Base-by-base conservation (phyloP, 1,139 yeast genomes). In the Lodderomyces parapsilosis region DNA sequence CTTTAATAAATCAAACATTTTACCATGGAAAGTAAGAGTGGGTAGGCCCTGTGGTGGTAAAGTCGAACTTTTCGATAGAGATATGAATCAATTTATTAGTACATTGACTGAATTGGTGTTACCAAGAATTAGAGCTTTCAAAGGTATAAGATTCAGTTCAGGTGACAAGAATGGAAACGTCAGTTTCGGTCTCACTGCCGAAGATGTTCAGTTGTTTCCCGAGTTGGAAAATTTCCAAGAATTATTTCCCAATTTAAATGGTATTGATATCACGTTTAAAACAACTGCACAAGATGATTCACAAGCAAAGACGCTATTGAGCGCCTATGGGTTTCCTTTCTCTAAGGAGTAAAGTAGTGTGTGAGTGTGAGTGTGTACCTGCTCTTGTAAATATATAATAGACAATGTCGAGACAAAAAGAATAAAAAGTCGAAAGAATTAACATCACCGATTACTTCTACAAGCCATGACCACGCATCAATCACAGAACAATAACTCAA, bases 21-120 rank as follows among this genome's bases (percentile, higher is more conserved):
- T 93, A 43, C 79, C 81, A 35, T 91, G 97, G 96, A 83, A 83
- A 55, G 76, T 90, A 44, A 81, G 98, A 63, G 82, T 82, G 41
- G 96, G 97, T 37, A 85, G 82, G 71, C 84, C 86, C 40, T 87
- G 95, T 80, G 99, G 99, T 43, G 96, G 96, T 47, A 87, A 87
- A 60, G 85, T 84, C 17, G 81, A 79, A 48, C 69, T 94, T 47
- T 73, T 74, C 30, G 99, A 97, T 38, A 78, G 85, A 50, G 88
- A 88, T 45, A 87, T 91, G 85, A 69, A 82, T 44, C 97, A 90
- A 66, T 93, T 94, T 59, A 62, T 94, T 47, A 68, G 86, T 18
- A 93, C 99, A 1, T 70, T 94, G 56, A 81, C 95, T 1, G 99
- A 94, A 65, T 72, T 94, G 54, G 99, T 94, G 23, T 76, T 93